Evolutionary conservation across 345 rosid species (phyloP).

Genomic region (Lepidium sativum): DNA sequence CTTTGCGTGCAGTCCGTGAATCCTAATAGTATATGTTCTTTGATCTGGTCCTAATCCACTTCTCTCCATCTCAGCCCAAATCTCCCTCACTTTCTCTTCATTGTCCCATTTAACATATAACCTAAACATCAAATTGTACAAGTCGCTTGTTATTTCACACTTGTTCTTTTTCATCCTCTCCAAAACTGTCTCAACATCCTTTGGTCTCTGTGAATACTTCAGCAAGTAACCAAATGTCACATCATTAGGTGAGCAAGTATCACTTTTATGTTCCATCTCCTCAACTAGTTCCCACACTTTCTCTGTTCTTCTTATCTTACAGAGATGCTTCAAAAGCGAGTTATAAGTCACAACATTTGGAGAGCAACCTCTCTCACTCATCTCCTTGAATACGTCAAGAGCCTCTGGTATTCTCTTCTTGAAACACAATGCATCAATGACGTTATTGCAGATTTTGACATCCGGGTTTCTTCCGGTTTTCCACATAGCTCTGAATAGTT

Average conservation of each 20-base stretch:
- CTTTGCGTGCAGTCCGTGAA: slow-evolving; percentile 45
- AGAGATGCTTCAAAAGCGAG: slow-evolving; percentile 66
- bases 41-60: slow-evolving; percentile 59
- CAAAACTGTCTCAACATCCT: slow-evolving; percentile 42
- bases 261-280: slow-evolving; percentile 52
- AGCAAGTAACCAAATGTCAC: slow-evolving; percentile 69
- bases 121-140: slow-evolving; percentile 55
- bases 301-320: slow-evolving; percentile 60
- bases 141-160: slow-evolving; percentile 44
- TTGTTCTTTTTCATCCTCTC: slow-evolving; percentile 52
- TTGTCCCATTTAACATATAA: slow-evolving; percentile 52
- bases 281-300: slow-evolving; percentile 52
- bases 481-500: slow-evolving; percentile 44
- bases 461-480: slow-evolving; percentile 49
- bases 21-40: slow-evolving; percentile 59
- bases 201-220: slow-evolving; percentile 37
- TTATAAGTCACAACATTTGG: slow-evolving; percentile 70
- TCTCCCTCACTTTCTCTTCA: slow-evolving; percentile 36
- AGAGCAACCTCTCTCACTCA: slow-evolving; percentile 39
- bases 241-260: slow-evolving; percentile 45
- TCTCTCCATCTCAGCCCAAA: slow-evolving; percentile 67
- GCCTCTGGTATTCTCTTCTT: slow-evolving; percentile 82
- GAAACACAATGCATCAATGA: slow-evolving; percentile 82
- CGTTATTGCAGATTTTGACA: slow-evolving; percentile 65
- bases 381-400: slow-evolving; percentile 40